phyloP scores from a whole-genome alignment of 129 eudicot genomes.

The Flaveria bidentis region DNA sequence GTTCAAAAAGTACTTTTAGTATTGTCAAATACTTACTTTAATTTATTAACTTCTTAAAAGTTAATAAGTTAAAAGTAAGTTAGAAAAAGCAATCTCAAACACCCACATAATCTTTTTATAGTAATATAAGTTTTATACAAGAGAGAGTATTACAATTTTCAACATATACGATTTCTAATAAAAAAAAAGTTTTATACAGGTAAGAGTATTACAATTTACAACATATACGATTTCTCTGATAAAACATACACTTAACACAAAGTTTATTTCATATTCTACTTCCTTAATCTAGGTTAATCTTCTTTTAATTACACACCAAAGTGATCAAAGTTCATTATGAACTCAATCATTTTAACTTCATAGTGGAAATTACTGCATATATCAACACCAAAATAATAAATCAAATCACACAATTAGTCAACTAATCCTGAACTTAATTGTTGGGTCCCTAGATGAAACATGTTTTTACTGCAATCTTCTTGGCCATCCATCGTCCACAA shows the following conservation, averaged over 20 bases:
- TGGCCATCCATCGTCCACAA: slow-evolving; percentile 54
- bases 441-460: slow-evolving; percentile 26
- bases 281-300: slow-evolving; percentile 10
- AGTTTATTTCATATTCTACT: slow-evolving; percentile 6
- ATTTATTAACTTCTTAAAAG: too few relatives aligned
- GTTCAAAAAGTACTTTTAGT: too few relatives aligned
- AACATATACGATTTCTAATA: neutral
- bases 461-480: slow-evolving; percentile 39
- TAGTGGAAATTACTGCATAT: slow-evolving; percentile 33
- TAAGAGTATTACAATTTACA: neutral
- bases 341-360: slow-evolving; percentile 5
- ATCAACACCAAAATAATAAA: slow-evolving; percentile 34
- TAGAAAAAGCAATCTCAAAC: too few relatives aligned
- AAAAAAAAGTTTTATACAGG: neutral
- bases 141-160: neutral
- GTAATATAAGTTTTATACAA: slow-evolving; percentile 2
- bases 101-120: too few relatives aligned
- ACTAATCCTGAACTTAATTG: slow-evolving; percentile 29
- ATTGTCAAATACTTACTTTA: too few relatives aligned
- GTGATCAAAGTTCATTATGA: neutral
- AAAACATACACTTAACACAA: slow-evolving; percentile 3
- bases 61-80: too few relatives aligned
- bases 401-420: slow-evolving; percentile 23
- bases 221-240: neutral
- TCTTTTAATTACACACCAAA: slow-evolving; percentile 13